Evolutionary conservation across 345 rosid genomes (phyloP).

Genomic region (Leavenworthia alabamica): DNA sequence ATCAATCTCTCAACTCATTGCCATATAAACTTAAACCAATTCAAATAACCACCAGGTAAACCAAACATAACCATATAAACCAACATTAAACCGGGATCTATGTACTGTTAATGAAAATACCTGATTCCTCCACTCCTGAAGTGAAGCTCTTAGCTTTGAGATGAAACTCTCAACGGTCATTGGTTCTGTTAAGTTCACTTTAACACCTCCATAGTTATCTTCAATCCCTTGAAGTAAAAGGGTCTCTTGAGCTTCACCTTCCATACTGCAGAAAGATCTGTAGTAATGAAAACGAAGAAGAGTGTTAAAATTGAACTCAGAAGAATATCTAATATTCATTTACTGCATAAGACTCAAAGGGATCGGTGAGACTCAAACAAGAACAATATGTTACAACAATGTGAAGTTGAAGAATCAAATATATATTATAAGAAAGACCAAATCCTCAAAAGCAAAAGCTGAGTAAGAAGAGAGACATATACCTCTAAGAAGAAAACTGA

Average conservation of each 20-base stretch:
- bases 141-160: neutral
- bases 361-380: neutral
- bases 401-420: too few species aligned
- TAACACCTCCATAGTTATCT: neutral
- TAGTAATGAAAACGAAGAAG: neutral
- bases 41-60: too few species aligned
- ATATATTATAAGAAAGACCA: too few species aligned
- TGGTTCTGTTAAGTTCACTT: neutral
- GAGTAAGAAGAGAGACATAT: neutral
- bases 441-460: too few species aligned
- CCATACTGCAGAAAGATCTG: neutral
- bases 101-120: neutral
- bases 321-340: neutral
- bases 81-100: neutral
- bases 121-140: neutral
- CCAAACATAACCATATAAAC: neutral
- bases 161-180: neutral
- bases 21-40: too few species aligned
- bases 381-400: neutral
- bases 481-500: neutral
- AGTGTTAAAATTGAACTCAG: neutral
- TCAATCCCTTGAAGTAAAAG: neutral
- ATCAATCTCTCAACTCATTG: neutral
- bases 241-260: neutral
- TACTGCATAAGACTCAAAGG: neutral